Evolutionary conservation across 257 asterid species (phyloP).

Genomic region (Rubia yunnanensis): DNA sequence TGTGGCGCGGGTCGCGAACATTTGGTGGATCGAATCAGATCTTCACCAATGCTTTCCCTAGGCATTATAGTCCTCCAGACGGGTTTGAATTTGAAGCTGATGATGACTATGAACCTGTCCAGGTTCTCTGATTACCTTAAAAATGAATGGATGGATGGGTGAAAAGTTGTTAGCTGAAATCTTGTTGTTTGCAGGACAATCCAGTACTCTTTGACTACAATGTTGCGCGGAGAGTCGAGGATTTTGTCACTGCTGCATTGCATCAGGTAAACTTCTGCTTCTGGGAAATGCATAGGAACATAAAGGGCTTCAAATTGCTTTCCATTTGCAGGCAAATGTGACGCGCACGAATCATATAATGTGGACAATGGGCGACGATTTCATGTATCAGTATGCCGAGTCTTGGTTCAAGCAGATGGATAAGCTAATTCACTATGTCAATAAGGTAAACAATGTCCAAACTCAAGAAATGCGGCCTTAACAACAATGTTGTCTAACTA

Average conservation of each 20-base stretch:
- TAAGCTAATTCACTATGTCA: conserved; percentile 78
- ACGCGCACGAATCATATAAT: conserved; percentile 76
- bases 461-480: not conserved
- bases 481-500: not conserved
- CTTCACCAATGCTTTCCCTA: conserved; percentile 73
- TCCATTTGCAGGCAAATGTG: conserved; percentile 58
- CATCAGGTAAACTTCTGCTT: conserved; percentile 38
- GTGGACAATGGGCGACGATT: conserved; percentile 98
- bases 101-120: conserved; percentile 46
- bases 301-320: not conserved
- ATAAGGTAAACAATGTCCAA: conserved; percentile 36
- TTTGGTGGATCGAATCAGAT: conserved; percentile 78
- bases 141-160: not conserved
- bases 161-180: not conserved
- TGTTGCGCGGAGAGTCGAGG: conserved; percentile 54
- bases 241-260: conserved; percentile 64
- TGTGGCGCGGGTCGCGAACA: conserved; percentile 85
- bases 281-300: not conserved
- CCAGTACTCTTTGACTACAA: conserved; percentile 60
- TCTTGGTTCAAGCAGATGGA: conserved; percentile 95
- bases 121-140: conserved; percentile 34
- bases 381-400: conserved; percentile 76
- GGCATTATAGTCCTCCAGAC: conserved; percentile 67
- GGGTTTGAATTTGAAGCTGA: conserved; percentile 70
- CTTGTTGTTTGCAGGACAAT: conserved; percentile 51